A percentile compares a stretch with the other conserved stretches of the same genome.
These are phyloP conservation scores for Phylloporus scabripes DNA, from an alignment of 768 basidiomycete species.

Conservation along the genomic window DNA sequence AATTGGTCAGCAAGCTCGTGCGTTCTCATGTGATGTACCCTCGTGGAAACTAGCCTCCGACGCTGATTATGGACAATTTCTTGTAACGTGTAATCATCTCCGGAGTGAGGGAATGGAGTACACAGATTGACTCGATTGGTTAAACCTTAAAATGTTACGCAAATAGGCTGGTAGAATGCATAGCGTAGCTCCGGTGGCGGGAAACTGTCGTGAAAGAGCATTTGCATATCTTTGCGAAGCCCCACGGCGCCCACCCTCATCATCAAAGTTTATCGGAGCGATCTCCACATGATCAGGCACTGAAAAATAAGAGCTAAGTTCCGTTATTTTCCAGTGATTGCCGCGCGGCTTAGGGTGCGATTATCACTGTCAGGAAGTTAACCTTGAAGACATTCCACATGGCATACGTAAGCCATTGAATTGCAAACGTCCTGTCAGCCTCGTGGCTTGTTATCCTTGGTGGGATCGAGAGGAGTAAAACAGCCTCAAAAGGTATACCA, in stretches of 20 bases:
- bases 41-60: constrained; percentile 9
- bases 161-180: constrained; percentile 7
- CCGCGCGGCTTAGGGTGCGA: constrained; percentile 10
- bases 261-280: constrained; percentile 25
- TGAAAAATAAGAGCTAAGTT: constrained; percentile 3
- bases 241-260: constrained; percentile 1
- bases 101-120: not conserved
- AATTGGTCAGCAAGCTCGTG: constrained; percentile 13
- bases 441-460: constrained; percentile 11
- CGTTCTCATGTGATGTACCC: constrained; percentile 17
- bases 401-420: constrained; percentile 19
- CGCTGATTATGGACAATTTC: constrained; percentile 19
- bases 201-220: not conserved
- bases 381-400: constrained; percentile 21
- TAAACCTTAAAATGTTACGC: constrained; percentile 12
- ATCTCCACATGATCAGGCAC: constrained; percentile 26
- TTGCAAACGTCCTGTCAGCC: constrained; percentile 19
- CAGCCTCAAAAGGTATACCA: constrained; percentile 17
- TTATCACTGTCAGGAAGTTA: constrained; percentile 21
- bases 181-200: constrained; percentile 4
- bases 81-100: constrained; percentile 8
- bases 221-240: not conserved
- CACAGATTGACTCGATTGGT: constrained; percentile 2
- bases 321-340: constrained; percentile 15
- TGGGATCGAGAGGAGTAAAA: not conserved